These are phyloP conservation scores for Microcyclosporella mali DNA, from an alignment of 2,329 filamentous ascomycete species.

Conservation along the genomic window DNA sequence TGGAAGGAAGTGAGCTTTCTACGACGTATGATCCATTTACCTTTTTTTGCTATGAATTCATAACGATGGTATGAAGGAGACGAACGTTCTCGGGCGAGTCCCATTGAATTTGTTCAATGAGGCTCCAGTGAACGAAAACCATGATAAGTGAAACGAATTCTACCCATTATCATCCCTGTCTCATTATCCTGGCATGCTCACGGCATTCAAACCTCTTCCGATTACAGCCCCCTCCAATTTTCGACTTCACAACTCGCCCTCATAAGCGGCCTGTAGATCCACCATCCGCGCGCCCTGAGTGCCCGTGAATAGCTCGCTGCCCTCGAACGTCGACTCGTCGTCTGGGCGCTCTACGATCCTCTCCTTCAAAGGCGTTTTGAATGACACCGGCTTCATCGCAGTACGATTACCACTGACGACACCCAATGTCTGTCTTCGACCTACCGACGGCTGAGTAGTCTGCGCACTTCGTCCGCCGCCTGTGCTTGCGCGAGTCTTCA, in stretches of 20 bases:
- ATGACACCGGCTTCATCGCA: constrained; percentile 13
- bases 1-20: too few species aligned
- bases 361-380: constrained; percentile 19
- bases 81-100: too few species aligned
- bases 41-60: too few species aligned
- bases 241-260: neutral
- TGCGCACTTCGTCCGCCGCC: constrained; percentile 3
- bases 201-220: too few species aligned
- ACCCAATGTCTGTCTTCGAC: constrained; percentile 22
- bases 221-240: too few species aligned
- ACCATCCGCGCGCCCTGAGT: constrained; percentile 25
- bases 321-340: constrained; percentile 34
- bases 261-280: constrained; percentile 1
- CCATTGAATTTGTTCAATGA: too few species aligned
- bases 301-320: constrained; percentile 34
- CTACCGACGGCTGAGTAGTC: constrained; percentile 1
- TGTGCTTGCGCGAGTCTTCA: constrained; percentile 23
- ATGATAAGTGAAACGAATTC: too few species aligned
- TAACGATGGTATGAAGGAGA: too few species aligned
- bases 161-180: too few species aligned
- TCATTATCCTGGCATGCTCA: too few species aligned
- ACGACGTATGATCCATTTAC: too few species aligned
- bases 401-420: constrained; percentile 25
- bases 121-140: too few species aligned
- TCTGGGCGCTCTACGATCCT: constrained; percentile 16